These are phyloP conservation scores for Boeremia exigua DNA, from an alignment of 2,329 filamentous ascomycete species.

Conservation along the genomic window DNA sequence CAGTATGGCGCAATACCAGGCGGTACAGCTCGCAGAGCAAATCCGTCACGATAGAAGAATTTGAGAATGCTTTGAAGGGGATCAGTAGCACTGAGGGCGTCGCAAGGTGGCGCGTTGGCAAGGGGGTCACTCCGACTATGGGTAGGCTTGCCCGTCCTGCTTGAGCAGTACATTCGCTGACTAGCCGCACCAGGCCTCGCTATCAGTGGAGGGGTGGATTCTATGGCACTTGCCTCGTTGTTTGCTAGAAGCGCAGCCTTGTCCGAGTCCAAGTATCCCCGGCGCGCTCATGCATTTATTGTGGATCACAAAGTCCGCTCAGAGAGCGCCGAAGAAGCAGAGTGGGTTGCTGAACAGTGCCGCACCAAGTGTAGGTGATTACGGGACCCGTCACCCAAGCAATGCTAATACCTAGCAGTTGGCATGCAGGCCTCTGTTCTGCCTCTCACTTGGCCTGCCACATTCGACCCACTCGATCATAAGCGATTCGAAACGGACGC, in stretches of 20 bases:
- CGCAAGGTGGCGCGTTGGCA: too few species aligned
- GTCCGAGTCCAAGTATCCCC: slow-evolving; percentile 12
- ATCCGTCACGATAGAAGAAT: slow-evolving; percentile 37
- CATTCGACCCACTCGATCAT: slow-evolving; percentile 51
- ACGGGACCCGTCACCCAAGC: not conserved
- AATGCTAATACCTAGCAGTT: slow-evolving; percentile 30
- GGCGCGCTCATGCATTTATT: slow-evolving; percentile 60
- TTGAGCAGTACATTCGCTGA: slow-evolving; percentile 9
- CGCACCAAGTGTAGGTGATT: slow-evolving; percentile 50
- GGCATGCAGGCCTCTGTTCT: slow-evolving; percentile 40
- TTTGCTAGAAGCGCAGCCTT: slow-evolving; percentile 53
- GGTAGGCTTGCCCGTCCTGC: slow-evolving; percentile 18
- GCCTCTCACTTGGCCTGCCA: slow-evolving; percentile 48
- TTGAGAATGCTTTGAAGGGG: slow-evolving; percentile 20
- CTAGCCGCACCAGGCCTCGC: slow-evolving; percentile 62
- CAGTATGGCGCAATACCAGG: slow-evolving; percentile 19
- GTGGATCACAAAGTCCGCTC: slow-evolving; percentile 66
- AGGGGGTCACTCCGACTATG: not conserved
- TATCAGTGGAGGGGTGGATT: slow-evolving; percentile 92
- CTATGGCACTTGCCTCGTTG: slow-evolving; percentile 90
- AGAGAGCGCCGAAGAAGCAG: slow-evolving; percentile 62
- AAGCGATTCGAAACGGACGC: slow-evolving; percentile 79
- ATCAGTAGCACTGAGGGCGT: not conserved
- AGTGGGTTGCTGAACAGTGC: slow-evolving; percentile 56
- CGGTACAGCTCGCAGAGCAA: slow-evolving; percentile 30